Evolutionary conservation across 2,329 filamentous ascomycete genomes (phyloP), one percentile per base, ranked within the genome.

Genomic region (Xylaria sp.): DNA sequence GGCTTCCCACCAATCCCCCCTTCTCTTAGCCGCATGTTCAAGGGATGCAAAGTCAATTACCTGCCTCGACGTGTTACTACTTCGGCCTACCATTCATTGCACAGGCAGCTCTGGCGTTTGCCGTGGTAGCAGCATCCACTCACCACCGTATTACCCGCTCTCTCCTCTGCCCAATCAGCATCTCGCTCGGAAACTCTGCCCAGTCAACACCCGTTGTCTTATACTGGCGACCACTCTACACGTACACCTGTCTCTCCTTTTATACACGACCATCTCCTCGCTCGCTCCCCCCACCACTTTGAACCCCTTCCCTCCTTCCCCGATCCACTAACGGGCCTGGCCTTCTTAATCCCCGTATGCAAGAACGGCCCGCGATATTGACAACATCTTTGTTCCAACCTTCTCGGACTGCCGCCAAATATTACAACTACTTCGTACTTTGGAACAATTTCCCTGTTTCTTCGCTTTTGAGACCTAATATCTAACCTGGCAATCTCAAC

Each of bases 281-380:
- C 57, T 79, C 34, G 34, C 34, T 36, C 34, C 34, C 73, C 77
- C 79, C 79, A 79, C 79, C 79, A 79, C 81, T 77, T 77, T 83
- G 78, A 78, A 76, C 76, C 81, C 78, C 75, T 77, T 79, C 79
- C 81, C 78, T 79, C 81, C 80, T 79, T 80, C 79, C 80, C 80
- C 78, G 80, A 78, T 81, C 82, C 80, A 82, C 82, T 79, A 80
- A 77, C 75, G 80, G 76, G 72, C 65, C 73, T 78, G 76, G 79
- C 79, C 78, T 81, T 79, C 78, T 64, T 76, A 73, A 77, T 67
- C 68, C 77, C 75, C 77, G 76, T 77, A 77, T 77, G 75, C 74
- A 75, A 71, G 72, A 71, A 73, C 76, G 75, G 73, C 75, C 76
- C 74, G 77, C 68, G 71, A 72, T 69, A 67, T 75, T 73, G 69